These are phyloP conservation scores for Cryphonectria nitschkei DNA, from an alignment of 2,329 filamentous ascomycete genomes.

Conservation along the genomic window DNA sequence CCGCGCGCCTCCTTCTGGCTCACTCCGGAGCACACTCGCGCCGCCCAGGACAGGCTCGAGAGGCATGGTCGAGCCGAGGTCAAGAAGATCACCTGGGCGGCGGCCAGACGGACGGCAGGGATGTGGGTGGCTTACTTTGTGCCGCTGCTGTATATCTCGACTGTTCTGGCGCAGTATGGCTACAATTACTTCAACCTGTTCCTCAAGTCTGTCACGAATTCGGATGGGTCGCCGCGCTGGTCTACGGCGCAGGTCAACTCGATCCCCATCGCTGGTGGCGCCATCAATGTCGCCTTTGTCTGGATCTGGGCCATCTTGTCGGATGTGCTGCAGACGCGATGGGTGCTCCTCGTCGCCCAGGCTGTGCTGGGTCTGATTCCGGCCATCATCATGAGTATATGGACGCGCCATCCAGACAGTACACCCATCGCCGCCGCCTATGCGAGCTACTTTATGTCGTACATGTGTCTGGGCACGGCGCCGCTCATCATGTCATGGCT, in stretches of 20 bases:
- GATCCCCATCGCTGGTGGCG: slow-evolving; percentile 52
- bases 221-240: slow-evolving; percentile 48
- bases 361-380: slow-evolving; percentile 50
- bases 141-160: slow-evolving; percentile 48
- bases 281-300: slow-evolving; percentile 54
- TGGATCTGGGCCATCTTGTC: slow-evolving; percentile 59
- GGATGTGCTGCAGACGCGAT: slow-evolving; percentile 52
- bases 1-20: slow-evolving; percentile 51
- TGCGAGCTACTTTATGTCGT: slow-evolving; percentile 55
- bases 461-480: slow-evolving; percentile 52
- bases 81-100: slow-evolving; percentile 48
- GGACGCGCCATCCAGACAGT: slow-evolving; percentile 49
- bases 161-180: slow-evolving; percentile 50
- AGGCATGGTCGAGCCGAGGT: slow-evolving; percentile 50
- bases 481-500: slow-evolving; percentile 58
- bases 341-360: slow-evolving; percentile 54
- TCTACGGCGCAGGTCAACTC: slow-evolving; percentile 49
- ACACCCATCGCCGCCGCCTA: slow-evolving; percentile 52
- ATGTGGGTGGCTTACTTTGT: slow-evolving; percentile 52
- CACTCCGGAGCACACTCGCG: slow-evolving; percentile 43
- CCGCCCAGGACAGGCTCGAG: slow-evolving; percentile 48
- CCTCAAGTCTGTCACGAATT: slow-evolving; percentile 43
- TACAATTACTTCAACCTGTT: slow-evolving; percentile 51
- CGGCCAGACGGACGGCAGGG: slow-evolving; percentile 47
- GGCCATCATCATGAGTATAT: slow-evolving; percentile 57